Conservation (phyloP, 768 basidiomycete genomes). For the Leccinum fibrillosum region DNA sequence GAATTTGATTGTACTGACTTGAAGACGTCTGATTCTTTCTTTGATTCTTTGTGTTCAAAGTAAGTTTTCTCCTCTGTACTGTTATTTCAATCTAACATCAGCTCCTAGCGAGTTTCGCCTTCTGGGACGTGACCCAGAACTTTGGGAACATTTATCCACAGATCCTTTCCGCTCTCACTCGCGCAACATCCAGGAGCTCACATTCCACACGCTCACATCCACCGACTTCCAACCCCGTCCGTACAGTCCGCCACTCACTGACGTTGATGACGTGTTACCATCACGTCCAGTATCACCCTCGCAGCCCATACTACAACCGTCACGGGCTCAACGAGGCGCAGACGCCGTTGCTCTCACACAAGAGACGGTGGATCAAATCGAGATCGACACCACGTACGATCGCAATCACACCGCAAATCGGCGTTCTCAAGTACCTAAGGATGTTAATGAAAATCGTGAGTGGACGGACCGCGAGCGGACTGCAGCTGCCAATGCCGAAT, state of each 20-base stretch:
- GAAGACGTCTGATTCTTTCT: not conserved
- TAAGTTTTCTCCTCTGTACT: not conserved
- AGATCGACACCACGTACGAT: not conserved
- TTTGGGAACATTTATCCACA: not conserved
- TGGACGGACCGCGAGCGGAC: not conserved
- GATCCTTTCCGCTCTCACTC: too few species aligned
- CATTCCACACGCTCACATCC: not conserved
- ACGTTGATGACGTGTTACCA: not conserved
- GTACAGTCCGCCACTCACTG: not conserved
- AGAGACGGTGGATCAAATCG: not conserved
- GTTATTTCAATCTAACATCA: too few species aligned
- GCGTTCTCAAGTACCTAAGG: not conserved
- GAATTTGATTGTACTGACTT: not conserved
- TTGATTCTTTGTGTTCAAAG: not conserved
- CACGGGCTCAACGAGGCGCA: too few species aligned
- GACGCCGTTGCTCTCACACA: not conserved
- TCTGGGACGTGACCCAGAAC: not conserved
- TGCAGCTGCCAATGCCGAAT: not conserved
- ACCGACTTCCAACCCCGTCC: not conserved
- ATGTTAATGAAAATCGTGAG: not conserved
- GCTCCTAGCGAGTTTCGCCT: not conserved
- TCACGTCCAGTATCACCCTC: too few species aligned
- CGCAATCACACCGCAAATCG: not conserved
- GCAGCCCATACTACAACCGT: too few species aligned
- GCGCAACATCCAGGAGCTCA: too few species aligned